Conservation (phyloP, 345 rosid genomes). For the Aquilaria sinensis region DNA sequence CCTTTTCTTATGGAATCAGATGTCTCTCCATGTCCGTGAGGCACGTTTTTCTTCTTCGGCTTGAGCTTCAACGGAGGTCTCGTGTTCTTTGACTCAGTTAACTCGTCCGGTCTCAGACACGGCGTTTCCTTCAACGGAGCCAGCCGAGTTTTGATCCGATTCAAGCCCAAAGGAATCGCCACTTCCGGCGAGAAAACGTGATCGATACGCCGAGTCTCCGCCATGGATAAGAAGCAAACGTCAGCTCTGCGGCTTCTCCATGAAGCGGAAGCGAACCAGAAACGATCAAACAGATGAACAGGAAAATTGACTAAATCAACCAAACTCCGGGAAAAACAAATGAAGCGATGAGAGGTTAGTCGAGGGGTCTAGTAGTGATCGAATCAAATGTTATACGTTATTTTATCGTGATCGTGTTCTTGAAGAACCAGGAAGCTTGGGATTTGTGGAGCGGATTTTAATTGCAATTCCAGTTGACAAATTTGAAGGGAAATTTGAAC, state of each 20-base stretch:
- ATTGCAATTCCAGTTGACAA: too few relatives aligned
- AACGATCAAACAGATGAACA: background rate
- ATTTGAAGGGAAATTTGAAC: too few relatives aligned
- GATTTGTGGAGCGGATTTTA: too few relatives aligned
- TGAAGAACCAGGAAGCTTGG: too few relatives aligned
- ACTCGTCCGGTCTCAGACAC: conserved; percentile 34
- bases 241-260: conserved; percentile 13
- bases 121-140: conserved; percentile 22
- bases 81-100: conserved; percentile 22
- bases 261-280: conserved; percentile 2
- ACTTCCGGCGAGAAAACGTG: conserved; percentile 25
- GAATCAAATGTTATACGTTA: too few relatives aligned
- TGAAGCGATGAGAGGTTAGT: too few relatives aligned
- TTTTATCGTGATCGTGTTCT: too few relatives aligned
- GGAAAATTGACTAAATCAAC: background rate
- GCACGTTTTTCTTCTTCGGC: conserved; percentile 30
- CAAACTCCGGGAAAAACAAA: background rate
- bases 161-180: conserved; percentile 69
- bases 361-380: too few relatives aligned
- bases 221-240: conserved; percentile 30
- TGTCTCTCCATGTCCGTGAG: conserved; percentile 27
- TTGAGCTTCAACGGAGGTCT: conserved; percentile 43
- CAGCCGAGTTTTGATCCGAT: conserved; percentile 67
- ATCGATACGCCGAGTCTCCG: conserved; percentile 30
- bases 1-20: conserved; percentile 34